Base-by-base conservation (phyloP, 768 basidiomycete species). In the Russula foetens region DNA sequence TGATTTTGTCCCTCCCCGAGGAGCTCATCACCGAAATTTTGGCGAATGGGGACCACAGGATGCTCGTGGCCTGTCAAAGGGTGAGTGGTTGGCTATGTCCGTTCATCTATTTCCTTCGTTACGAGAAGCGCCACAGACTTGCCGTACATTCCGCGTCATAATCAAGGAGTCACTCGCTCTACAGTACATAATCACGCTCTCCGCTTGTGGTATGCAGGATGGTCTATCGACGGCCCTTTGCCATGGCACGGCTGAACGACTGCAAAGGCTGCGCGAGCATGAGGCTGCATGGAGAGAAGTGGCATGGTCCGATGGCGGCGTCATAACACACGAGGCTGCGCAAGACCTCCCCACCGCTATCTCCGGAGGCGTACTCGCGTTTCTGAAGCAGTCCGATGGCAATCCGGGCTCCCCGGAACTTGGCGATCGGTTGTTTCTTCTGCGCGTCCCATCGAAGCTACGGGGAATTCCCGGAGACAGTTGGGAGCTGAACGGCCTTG, bases 281-380 rank as follows among this genome's bases (percentile, higher is more conserved):
- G 60, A 62, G 50, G 51, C 60, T 11, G 60, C 60, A 14, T 62
- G 56, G 56, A 43, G 60, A 31, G 60, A 62, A 23, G 28, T 62
- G 5, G 28, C 60, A n/a, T 62, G 60, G 60, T 46, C 60, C 35
- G 60, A 31, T 8, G 60, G 50, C 50, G 50, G 50, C n/a, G 6
- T 53, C 19, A 15, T 62, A 52, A n/a, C 55, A 29, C 50, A 56
- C 38, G 7, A 4, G 4, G 50, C 50, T 3, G 50, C 35, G 17
- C 29, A 50, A 12, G 45, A 57, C 33, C 23, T 62, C 44, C 60
- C 60, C 28, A 47, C 50, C 29, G 43, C 55, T 4, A 57, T 56
- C 50, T 62, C 60, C 44, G 60, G 60, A 4, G 44, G 60, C 24
- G 60, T 62, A 33, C 60, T 62, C 46, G 60, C 60, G 19, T 62